Evolutionary conservation across 371 early-diverging fungal species (phyloP).

Genomic region (Mortierella sp.): DNA sequence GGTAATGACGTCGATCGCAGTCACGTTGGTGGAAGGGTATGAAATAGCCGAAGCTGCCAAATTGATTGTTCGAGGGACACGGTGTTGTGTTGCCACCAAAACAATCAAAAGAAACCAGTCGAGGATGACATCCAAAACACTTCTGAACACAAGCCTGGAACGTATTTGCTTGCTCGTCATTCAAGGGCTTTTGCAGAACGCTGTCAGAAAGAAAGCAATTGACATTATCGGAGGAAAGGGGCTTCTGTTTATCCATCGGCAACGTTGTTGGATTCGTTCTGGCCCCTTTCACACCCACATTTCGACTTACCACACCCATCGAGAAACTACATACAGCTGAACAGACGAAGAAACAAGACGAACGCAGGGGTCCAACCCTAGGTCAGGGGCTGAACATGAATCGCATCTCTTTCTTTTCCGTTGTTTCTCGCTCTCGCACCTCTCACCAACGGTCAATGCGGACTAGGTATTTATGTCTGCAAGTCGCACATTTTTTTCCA

Average conservation of each 20-base stretch:
- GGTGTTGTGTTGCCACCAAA: background rate
- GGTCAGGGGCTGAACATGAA: background rate
- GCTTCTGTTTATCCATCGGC: background rate
- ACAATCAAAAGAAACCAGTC: background rate
- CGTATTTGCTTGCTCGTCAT: too few species aligned
- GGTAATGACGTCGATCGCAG: conserved; percentile 13
- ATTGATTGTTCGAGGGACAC: background rate
- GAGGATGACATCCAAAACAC: background rate
- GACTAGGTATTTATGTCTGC: background rate
- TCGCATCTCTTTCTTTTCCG: background rate
- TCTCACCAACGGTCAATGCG: conserved; percentile 3
- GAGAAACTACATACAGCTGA: background rate
- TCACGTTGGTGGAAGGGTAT: background rate
- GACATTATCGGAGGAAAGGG: background rate
- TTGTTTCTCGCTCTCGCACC: background rate
- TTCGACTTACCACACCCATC: too few species aligned
- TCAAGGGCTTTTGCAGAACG: too few species aligned
- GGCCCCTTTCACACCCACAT: background rate
- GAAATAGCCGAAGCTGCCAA: background rate
- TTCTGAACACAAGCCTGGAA: background rate
- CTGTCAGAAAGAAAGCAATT: background rate
- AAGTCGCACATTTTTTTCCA: too few species aligned
- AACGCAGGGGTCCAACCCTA: background rate
- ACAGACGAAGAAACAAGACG: background rate
- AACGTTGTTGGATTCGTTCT: background rate